Base-by-base conservation (phyloP, 108 stramenopile genomes). In the Licmophora abbreviata region DNA sequence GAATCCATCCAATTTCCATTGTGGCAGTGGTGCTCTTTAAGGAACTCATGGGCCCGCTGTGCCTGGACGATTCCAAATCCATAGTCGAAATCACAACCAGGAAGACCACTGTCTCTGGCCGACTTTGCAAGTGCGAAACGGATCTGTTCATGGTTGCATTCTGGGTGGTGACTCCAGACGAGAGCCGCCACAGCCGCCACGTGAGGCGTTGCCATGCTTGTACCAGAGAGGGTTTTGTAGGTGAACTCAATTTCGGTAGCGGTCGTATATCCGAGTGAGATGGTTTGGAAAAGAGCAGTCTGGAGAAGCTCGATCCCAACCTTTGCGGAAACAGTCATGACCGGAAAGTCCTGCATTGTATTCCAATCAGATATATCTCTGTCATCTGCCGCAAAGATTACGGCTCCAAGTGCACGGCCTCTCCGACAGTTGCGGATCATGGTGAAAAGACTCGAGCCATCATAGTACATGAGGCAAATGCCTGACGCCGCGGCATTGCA, bases 161-260 rank as follows among this genome's bases (percentile, higher is more conserved):
- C 17, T 17, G 66, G 66, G 47, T 33, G 36, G 35, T 55, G 54
- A 40, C 53, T 55, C 66, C 58, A 61, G 5, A 67, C 42, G 1
- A 61, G 26, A 7, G 72, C 72, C 4, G 56, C 55, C 11, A 59
- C 59, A 1, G 53, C 66, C 14, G 66, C 61, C 2, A 63, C 72
- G 28, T 64, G 62, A 26, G 72, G 72, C 3, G 50, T 51, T 20
- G 72, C 66, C 72, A 73, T 73, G 51, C 51, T 55, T 20, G 72
- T 73, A 11, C 66, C 72, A 10, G 23, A 14, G 6, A 21, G 26
- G 25, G n/a, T 26, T 14, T 14, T 25, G 21, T 46, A 46, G 25
- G 44, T 46, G 14, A n/a, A 46, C 21, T 46, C 44, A 4, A 25
- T 21, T 25, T 46, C 44, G 26, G 23, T 24, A 46, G 18, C 20